Conservation (phyloP, 768 basidiomycete species). For the Gloeopeniophorella convolvens region DNA sequence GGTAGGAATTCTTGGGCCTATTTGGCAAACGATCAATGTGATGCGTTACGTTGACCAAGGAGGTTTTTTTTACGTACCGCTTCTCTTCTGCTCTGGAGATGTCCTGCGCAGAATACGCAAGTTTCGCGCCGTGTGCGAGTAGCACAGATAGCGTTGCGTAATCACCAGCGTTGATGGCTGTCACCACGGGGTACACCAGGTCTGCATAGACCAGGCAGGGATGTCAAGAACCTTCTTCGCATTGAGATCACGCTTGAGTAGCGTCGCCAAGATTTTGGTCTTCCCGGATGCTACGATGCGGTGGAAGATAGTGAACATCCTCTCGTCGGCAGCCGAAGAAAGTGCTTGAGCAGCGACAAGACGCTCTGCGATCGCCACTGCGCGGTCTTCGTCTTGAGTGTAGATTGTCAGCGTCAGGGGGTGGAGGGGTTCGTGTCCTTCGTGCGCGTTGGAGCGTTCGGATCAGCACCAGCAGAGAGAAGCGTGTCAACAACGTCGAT, state of each 20-base stretch:
- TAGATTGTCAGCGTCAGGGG: conserved; percentile 27
- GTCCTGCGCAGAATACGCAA: conserved; percentile 24
- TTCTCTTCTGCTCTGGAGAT: conserved; percentile 22
- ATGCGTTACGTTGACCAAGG: neutral
- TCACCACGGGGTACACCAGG: conserved; percentile 25
- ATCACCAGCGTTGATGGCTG: conserved; percentile 23
- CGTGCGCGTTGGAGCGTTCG: conserved; percentile 30
- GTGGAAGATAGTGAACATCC: conserved; percentile 29
- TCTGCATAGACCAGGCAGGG: conserved; percentile 15
- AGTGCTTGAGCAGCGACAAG: conserved; percentile 27
- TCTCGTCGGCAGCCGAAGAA: conserved; percentile 27
- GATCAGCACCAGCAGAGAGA: conserved; percentile 42
- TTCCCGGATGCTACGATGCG: conserved; percentile 23
- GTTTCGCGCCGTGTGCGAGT: conserved; percentile 27
- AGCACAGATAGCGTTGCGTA: conserved; percentile 27
- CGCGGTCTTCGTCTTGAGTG: conserved; percentile 23
- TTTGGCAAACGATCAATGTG: neutral
- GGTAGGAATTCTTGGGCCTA: neutral
- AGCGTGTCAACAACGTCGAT: conserved; percentile 40
- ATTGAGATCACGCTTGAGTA: conserved; percentile 27
- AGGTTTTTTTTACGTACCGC: conserved; percentile 7
- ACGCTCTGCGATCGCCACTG: conserved; percentile 24
- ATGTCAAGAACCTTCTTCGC: conserved; percentile 28
- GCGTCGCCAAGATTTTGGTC: conserved; percentile 23
- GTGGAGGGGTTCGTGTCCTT: conserved; percentile 22